Evolutionary conservation across 352 stramenopile genomes (phyloP).

Genomic region (Halophytophthora polymorphica): DNA sequence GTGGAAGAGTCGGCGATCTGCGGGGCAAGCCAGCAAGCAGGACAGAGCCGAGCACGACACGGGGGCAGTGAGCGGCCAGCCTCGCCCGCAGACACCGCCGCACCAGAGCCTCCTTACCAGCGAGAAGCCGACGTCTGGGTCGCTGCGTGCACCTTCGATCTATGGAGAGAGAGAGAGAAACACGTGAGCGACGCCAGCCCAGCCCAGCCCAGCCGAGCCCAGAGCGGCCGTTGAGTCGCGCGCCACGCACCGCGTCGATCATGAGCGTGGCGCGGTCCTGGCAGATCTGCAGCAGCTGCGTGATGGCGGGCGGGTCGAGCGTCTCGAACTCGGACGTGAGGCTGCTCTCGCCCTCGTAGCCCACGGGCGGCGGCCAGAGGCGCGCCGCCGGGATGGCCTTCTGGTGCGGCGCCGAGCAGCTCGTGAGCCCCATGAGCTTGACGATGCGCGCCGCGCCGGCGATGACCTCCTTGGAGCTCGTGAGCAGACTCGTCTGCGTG

Average conservation of each 20-base stretch:
- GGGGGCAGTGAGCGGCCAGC: not conserved
- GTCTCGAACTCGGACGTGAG: constrained; percentile 70
- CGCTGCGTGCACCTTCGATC: constrained; percentile 60
- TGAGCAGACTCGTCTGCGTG: constrained; percentile 61
- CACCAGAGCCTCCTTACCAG: constrained; percentile 28
- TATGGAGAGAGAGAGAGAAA: constrained; percentile 17
- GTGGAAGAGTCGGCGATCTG: constrained; percentile 20
- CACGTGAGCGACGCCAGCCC: constrained; percentile 1
- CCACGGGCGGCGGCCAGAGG: constrained; percentile 58
- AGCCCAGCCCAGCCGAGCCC: not conserved
- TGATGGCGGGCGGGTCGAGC: constrained; percentile 59
- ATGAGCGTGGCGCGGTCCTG: constrained; percentile 66
- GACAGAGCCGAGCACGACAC: not conserved
- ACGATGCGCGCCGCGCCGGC: constrained; percentile 61
- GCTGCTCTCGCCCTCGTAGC: constrained; percentile 42
- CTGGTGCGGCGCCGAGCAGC: constrained; percentile 53
- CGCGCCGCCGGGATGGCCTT: constrained; percentile 53
- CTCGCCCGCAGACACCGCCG: not conserved
- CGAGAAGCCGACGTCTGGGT: constrained; percentile 65
- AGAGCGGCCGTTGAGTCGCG: not conserved
- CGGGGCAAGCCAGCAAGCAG: not conserved
- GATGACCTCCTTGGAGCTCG: constrained; percentile 76
- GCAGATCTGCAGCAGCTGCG: constrained; percentile 63
- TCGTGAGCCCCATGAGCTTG: constrained; percentile 74
- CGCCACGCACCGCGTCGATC: constrained; percentile 60